Conservation (phyloP, 2,329 filamentous ascomycete species). For the Aspergillus intermedius region DNA sequence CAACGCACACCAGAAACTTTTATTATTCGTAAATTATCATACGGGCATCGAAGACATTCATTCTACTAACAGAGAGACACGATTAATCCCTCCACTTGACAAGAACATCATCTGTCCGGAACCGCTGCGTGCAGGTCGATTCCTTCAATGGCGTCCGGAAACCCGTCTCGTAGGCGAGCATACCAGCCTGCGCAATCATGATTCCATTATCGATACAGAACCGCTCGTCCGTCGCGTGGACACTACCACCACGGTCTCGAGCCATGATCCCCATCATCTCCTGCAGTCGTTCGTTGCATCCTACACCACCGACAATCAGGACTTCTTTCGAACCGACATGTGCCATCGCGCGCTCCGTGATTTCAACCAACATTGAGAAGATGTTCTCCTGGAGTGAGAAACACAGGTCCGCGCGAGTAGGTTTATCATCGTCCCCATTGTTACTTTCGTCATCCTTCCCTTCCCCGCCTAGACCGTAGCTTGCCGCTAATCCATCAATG, state of each 20-base stretch:
- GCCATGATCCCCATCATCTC: slow-evolving; percentile 99
- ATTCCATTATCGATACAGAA: slow-evolving; percentile 99
- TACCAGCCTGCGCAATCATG: slow-evolving; percentile 96
- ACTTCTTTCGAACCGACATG: slow-evolving; percentile 89
- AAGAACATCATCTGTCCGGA: slow-evolving; percentile 74
- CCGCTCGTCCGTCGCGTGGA: slow-evolving; percentile 91
- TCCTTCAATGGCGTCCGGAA: slow-evolving; percentile 71
- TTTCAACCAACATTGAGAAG: slow-evolving; percentile 95
- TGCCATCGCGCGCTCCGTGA: slow-evolving; percentile 96
- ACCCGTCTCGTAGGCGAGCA: slow-evolving; percentile 77
- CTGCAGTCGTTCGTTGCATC: slow-evolving; percentile 88
- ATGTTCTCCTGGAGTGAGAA: slow-evolving; percentile 94
- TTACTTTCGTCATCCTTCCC: slow-evolving; percentile 47
- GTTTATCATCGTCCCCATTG: slow-evolving; percentile 30
- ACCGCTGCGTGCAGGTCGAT: slow-evolving; percentile 76
- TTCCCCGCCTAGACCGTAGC: slow-evolving; percentile 30
- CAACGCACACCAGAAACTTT: not conserved
- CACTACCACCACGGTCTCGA: slow-evolving; percentile 74
- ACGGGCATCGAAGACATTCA: not conserved
- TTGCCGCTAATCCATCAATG: slow-evolving; percentile 69
- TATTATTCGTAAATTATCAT: slow-evolving; percentile 1
- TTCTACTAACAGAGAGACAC: not conserved
- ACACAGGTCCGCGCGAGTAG: slow-evolving; percentile 77
- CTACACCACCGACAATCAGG: slow-evolving; percentile 89
- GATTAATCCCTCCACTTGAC: slow-evolving; percentile 66